These are phyloP conservation scores for Saccharum hybrid DNA, from an alignment of 202 grass and related monocot genomes.

Conservation along the genomic window DNA sequence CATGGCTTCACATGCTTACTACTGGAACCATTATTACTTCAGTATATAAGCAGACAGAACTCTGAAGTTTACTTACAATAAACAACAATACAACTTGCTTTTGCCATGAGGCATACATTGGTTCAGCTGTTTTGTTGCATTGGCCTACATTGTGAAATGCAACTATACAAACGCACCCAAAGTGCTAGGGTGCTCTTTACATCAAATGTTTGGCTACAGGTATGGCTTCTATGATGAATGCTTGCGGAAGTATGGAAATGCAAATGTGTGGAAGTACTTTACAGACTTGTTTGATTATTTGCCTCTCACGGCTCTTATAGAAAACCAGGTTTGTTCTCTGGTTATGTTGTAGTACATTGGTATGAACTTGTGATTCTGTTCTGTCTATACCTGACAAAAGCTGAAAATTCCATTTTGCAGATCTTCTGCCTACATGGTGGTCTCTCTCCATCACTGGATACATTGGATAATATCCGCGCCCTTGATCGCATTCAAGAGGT, in stretches of 20 bases:
- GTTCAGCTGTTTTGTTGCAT: conserved; percentile 15
- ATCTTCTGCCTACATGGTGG: conserved; percentile 88
- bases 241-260: conserved; percentile 83
- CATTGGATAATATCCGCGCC: conserved; percentile 74
- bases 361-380: conserved; percentile 29
- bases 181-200: conserved; percentile 39
- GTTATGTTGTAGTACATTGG: conserved; percentile 20
- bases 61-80: conserved; percentile 9
- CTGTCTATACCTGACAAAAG: conserved; percentile 19
- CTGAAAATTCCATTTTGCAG: conserved; percentile 47
- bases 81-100: background rate
- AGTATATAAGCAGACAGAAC: background rate
- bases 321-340: conserved; percentile 68
- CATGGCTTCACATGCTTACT: background rate
- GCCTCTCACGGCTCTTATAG: conserved; percentile 82
- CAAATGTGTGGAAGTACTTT: conserved; percentile 90
- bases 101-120: conserved; percentile 11
- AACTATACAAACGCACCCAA: conserved; percentile 19
- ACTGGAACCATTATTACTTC: background rate
- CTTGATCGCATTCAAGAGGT: conserved; percentile 87
- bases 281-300: conserved; percentile 91
- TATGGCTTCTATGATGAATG: conserved; percentile 95
- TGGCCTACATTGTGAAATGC: conserved; percentile 27
- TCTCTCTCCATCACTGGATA: conserved; percentile 83
- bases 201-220: conserved; percentile 54